phyloP scores from a whole-genome alignment of 805 yeast genomes.

The Wickerhamiella hasegawae region DNA sequence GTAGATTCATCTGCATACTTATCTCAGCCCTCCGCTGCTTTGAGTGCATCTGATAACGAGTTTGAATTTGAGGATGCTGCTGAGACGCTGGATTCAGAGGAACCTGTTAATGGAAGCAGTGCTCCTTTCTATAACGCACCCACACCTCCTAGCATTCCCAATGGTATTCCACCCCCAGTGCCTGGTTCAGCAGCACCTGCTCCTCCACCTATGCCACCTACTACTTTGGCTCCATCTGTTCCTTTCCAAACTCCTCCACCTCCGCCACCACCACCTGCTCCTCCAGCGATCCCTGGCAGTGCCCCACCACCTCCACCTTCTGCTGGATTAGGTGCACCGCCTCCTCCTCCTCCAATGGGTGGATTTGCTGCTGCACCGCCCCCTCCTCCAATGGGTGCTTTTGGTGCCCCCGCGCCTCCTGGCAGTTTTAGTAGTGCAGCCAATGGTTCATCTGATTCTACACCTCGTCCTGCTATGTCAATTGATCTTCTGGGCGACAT shows the following conservation, averaged over 20 bases:
- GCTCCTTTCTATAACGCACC: neutral
- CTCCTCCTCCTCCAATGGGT: constrained; percentile 20
- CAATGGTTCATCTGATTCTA: too few species aligned
- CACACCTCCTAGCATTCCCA: neutral
- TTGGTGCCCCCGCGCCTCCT: too few species aligned
- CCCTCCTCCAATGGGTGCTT: too few species aligned
- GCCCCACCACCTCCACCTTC: constrained; percentile 30
- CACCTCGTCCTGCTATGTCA: too few species aligned
- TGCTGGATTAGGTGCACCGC: constrained; percentile 20
- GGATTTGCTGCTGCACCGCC: too few species aligned
- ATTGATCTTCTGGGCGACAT: constrained; percentile 21
- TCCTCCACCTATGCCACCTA: constrained; percentile 15
- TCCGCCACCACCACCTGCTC: constrained; percentile 17
- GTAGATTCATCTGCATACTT: too few species aligned
- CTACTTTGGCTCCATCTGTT: constrained; percentile 19
- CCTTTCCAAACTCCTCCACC: constrained; percentile 19
- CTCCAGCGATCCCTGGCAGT: constrained; percentile 25
- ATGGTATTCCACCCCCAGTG: constrained; percentile 7
- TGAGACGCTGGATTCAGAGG: too few species aligned
- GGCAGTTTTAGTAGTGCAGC: too few species aligned
- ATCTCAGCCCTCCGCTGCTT: too few species aligned
- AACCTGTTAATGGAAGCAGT: neutral
- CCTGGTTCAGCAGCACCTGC: constrained; percentile 15
- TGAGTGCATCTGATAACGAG: too few species aligned
- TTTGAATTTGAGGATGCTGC: too few species aligned